phyloP scores from a whole-genome alignment of 2,329 filamentous ascomycete species.

The Penicillium paneum region DNA sequence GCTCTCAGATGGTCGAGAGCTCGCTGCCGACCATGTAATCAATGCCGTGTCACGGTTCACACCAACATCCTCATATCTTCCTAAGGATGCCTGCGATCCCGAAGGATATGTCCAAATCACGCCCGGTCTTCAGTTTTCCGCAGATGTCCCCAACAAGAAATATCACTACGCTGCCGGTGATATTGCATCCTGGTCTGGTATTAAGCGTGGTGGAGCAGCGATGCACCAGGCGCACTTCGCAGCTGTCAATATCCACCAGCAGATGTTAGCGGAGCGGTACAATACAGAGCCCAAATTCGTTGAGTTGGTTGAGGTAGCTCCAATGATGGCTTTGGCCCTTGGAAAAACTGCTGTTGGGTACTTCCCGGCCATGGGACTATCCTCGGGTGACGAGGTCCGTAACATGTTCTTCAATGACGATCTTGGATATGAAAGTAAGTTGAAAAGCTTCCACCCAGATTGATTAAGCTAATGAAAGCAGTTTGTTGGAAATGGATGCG shows the following conservation, averaged over 20 bases:
- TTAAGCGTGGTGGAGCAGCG: slow-evolving; percentile 5
- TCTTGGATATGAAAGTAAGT: slow-evolving; percentile 7
- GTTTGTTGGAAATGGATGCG: slow-evolving; percentile 11
- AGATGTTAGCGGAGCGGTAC: not conserved
- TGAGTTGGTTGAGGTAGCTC: not conserved
- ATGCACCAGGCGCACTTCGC: slow-evolving; percentile 6
- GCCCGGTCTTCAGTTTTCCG: slow-evolving; percentile 53
- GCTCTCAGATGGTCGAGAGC: slow-evolving; percentile 57
- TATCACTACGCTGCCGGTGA: slow-evolving; percentile 62
- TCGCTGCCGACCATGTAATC: slow-evolving; percentile 63
- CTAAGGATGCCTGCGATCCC: slow-evolving; percentile 53
- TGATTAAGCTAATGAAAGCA: not conserved
- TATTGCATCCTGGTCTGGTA: slow-evolving; percentile 31
- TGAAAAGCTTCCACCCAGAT: not conserved
- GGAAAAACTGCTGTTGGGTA: slow-evolving; percentile 3
- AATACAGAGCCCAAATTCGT: not conserved
- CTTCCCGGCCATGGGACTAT: slow-evolving; percentile 2
- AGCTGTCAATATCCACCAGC: slow-evolving; percentile 5
- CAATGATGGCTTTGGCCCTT: slow-evolving; percentile 8
- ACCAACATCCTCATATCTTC: slow-evolving; percentile 62
- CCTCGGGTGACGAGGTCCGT: not conserved
- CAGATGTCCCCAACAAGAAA: slow-evolving; percentile 53
- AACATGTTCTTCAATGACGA: slow-evolving; percentile 10
- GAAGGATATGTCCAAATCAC: slow-evolving; percentile 63
- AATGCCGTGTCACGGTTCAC: slow-evolving; percentile 63